These are phyloP conservation scores for Amanita inopinata DNA, from an alignment of 768 basidiomycete genomes.

Conservation along the genomic window DNA sequence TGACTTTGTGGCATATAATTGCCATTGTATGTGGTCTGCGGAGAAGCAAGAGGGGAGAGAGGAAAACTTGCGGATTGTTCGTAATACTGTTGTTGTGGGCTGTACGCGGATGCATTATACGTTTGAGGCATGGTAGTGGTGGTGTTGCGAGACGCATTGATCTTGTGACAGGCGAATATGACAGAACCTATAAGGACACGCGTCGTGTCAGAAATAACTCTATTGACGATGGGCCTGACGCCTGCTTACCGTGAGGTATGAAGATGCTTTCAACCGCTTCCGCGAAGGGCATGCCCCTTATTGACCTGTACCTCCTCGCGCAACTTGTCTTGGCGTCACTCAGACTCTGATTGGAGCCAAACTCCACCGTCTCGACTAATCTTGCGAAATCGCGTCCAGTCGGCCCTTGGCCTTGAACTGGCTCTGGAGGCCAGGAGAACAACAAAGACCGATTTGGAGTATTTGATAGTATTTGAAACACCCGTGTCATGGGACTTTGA, in stretches of 20 bases:
- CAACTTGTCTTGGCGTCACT: constrained; percentile 80
- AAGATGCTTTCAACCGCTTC: constrained; percentile 79
- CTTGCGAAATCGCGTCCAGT: constrained; percentile 40
- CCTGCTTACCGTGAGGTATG: constrained; percentile 73
- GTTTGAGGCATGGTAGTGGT: constrained; percentile 36
- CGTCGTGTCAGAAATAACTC: constrained; percentile 22
- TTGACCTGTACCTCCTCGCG: constrained; percentile 73
- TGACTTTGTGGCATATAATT: constrained; percentile 24
- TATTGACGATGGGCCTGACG: constrained; percentile 16
- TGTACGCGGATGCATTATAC: constrained; percentile 29
- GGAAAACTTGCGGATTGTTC: constrained; percentile 33
- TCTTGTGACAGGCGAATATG: constrained; percentile 69
- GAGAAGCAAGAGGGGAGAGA: constrained; percentile 29
- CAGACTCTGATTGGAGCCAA: constrained; percentile 39
- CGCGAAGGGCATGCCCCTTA: constrained; percentile 49
- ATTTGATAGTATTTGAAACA: constrained; percentile 75
- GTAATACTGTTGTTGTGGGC: constrained; percentile 28
- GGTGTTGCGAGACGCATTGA: constrained; percentile 34
- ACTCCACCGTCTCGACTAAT: constrained; percentile 61
- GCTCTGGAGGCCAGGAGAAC: constrained; percentile 71
- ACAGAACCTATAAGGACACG: constrained; percentile 41
- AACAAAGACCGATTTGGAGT: constrained; percentile 45
- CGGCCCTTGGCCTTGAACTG: constrained; percentile 28
- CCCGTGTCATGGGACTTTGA: constrained; percentile 43
- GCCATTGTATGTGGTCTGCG: constrained; percentile 23